Conservation (phyloP, 768 basidiomycete genomes). For the Mycena capillaripes region DNA sequence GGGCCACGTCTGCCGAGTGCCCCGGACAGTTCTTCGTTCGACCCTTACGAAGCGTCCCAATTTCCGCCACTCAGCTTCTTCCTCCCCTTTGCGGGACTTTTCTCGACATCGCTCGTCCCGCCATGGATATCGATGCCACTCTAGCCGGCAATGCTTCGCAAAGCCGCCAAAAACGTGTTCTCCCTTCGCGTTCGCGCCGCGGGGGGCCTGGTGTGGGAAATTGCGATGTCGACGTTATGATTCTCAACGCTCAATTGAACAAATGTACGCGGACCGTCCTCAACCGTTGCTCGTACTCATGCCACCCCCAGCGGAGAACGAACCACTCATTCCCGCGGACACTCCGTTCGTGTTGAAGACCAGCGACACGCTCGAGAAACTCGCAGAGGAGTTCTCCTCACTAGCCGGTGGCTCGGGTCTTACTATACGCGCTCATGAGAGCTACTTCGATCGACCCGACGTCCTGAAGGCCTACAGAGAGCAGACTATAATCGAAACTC, state of each 20-base stretch:
- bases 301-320: constrained; percentile 70
- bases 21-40: constrained; percentile 1
- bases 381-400: constrained; percentile 58
- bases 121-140: constrained; percentile 57
- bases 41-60: constrained; percentile 11
- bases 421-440: constrained; percentile 73
- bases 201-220: constrained; percentile 86
- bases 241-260: constrained; percentile 84
- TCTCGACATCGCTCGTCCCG: constrained; percentile 18
- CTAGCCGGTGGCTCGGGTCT: constrained; percentile 52
- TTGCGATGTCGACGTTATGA: constrained; percentile 85
- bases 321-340: constrained; percentile 76
- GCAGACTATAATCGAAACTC: constrained; percentile 83
- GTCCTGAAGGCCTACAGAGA: constrained; percentile 79
- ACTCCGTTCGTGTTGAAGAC: constrained; percentile 84
- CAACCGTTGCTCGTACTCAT: constrained; percentile 37
- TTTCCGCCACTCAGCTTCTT: constrained; percentile 11
- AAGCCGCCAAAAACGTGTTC: constrained; percentile 79
- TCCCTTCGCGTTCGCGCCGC: constrained; percentile 85
- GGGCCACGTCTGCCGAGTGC: constrained; percentile 4
- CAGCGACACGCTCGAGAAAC: constrained; percentile 60
- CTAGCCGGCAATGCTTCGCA: constrained; percentile 50
- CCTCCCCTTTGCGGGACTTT: constrained; percentile 10
- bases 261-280: constrained; percentile 66
- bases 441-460: constrained; percentile 85